These are phyloP conservation scores for Coriaria nepalensis DNA, from an alignment of 306 rosid species.

Conservation along the genomic window DNA sequence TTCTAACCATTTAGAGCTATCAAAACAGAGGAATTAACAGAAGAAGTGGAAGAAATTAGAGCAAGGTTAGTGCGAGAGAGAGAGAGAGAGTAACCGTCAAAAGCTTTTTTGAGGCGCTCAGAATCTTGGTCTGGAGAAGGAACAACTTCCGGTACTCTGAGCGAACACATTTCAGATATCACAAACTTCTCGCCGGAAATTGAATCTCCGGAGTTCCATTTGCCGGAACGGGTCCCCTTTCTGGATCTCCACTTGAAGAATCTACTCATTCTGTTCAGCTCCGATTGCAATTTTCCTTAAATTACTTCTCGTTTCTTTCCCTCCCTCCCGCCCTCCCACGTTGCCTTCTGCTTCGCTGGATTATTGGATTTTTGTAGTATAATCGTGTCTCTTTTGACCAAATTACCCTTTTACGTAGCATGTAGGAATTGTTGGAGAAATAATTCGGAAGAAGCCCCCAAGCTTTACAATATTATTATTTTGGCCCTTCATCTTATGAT, in stretches of 20 bases:
- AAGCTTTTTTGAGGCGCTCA: conserved; percentile 50
- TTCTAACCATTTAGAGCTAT: too few species aligned
- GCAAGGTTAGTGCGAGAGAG: not conserved
- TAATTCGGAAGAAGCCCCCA: too few species aligned
- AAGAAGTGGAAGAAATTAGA: not conserved
- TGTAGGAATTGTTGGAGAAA: too few species aligned
- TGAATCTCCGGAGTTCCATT: conserved; percentile 9
- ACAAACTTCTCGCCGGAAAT: conserved; percentile 2
- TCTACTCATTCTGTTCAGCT: conserved; percentile 9
- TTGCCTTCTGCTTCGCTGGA: conserved; percentile 7
- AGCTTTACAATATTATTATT: too few species aligned
- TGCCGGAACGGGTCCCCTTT: not conserved
- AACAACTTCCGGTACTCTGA: conserved; percentile 54
- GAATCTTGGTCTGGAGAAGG: conserved; percentile 66
- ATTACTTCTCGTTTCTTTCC: conserved; percentile 9
- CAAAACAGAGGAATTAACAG: not conserved
- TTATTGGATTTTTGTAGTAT: not conserved
- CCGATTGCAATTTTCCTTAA: not conserved
- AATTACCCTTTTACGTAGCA: conserved; percentile 11
- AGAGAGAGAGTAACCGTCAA: conserved; percentile 43
- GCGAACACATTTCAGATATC: conserved; percentile 30
- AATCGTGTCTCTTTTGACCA: conserved; percentile 2
- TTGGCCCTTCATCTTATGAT: too few species aligned
- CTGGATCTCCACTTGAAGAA: conserved; percentile 4
- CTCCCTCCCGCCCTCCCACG: conserved; percentile 12